These are phyloP conservation scores for Gymnopilus dilepis DNA, from an alignment of 768 basidiomycete species.

Conservation along the genomic window DNA sequence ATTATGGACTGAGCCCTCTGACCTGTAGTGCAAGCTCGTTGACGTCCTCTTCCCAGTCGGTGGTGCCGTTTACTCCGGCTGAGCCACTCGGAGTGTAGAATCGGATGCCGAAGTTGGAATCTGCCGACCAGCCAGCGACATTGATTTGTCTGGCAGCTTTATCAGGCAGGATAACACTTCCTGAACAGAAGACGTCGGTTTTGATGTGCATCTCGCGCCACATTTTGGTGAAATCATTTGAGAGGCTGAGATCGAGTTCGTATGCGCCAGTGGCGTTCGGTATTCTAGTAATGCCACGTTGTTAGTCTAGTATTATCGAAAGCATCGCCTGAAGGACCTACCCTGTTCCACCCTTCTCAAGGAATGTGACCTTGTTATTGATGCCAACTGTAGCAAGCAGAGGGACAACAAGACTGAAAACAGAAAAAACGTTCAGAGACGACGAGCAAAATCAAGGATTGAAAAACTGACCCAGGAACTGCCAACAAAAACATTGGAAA, in stretches of 20 bases:
- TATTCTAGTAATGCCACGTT: slow-evolving; percentile 36
- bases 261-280: slow-evolving; percentile 78
- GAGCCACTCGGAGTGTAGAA: slow-evolving; percentile 74
- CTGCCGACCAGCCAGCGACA: slow-evolving; percentile 72
- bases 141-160: slow-evolving; percentile 69
- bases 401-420: slow-evolving; percentile 66
- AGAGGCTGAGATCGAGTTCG: slow-evolving; percentile 71
- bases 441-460: neutral
- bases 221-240: slow-evolving; percentile 50
- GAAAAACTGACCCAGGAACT: slow-evolving; percentile 53
- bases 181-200: slow-evolving; percentile 83
- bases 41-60: slow-evolving; percentile 81
- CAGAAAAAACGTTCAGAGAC: slow-evolving; percentile 11
- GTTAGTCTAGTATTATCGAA: too few species aligned
- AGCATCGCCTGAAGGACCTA: slow-evolving; percentile 28
- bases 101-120: slow-evolving; percentile 77
- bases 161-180: slow-evolving; percentile 74
- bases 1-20: slow-evolving; percentile 12
- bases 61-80: slow-evolving; percentile 72
- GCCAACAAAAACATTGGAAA: slow-evolving; percentile 13
- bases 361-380: slow-evolving; percentile 82
- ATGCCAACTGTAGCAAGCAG: slow-evolving; percentile 76
- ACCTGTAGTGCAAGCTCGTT: slow-evolving; percentile 66
- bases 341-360: slow-evolving; percentile 77
- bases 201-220: slow-evolving; percentile 83